phyloP scores from a whole-genome alignment of 805 yeast species.

The Starmera quercuum region DNA sequence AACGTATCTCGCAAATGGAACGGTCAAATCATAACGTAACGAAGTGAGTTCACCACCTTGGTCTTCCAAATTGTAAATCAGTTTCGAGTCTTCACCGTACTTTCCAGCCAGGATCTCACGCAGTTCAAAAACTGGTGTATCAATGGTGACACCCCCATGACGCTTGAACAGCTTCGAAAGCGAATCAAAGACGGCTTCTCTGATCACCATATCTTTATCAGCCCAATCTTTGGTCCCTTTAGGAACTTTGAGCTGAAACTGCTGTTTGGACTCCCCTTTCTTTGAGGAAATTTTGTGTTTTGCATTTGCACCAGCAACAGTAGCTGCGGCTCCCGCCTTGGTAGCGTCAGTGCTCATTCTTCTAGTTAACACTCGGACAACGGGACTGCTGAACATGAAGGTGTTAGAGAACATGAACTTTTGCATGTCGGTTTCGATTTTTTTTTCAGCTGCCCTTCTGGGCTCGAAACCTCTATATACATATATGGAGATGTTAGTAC shows the following conservation, averaged over 20 bases:
- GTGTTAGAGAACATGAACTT: no score
- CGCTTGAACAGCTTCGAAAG: constrained; percentile 74
- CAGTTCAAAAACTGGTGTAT: constrained; percentile 96
- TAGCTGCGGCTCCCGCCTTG: constrained; percentile 1
- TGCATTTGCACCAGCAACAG: constrained; percentile 3
- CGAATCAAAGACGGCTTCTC: constrained; percentile 78
- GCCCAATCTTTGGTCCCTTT: constrained; percentile 99
- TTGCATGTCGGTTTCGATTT: no score
- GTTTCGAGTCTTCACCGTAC: constrained; percentile 97
- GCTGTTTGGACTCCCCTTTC: constrained; percentile 39
- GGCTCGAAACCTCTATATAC: no score
- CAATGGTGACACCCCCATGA: constrained; percentile 98
- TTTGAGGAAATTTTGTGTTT: constrained; percentile 2
- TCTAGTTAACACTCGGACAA: not conserved
- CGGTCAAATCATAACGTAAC: constrained; percentile 92
- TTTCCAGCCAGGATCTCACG: constrained; percentile 94
- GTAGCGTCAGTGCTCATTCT: not conserved
- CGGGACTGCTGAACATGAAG: not conserved
- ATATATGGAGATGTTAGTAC: no score
- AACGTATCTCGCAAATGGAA: constrained; percentile 95
- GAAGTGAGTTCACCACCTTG: constrained; percentile 99
- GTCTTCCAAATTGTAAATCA: constrained; percentile 92
- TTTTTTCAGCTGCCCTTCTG: no score
- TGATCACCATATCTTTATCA: constrained; percentile 92
- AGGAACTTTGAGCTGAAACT: constrained; percentile 84